Evolutionary conservation across 2,329 filamentous ascomycete species (phyloP), one percentile per base, ranked within the genome.

Genomic region (Microcyclosporella mali): DNA sequence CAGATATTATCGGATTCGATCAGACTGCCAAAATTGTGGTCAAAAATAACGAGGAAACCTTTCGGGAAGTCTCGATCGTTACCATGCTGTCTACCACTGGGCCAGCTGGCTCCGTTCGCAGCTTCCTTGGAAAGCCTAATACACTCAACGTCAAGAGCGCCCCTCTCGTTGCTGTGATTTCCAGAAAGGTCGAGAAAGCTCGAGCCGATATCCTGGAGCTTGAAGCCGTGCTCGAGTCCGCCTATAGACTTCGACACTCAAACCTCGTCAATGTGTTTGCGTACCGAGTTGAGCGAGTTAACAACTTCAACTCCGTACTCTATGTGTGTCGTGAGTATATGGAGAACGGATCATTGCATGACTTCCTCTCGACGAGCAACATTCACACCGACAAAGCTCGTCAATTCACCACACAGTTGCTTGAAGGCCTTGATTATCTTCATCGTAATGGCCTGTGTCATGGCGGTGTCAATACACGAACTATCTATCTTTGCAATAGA

Each of bases 351-450:
- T 86, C 89, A 0, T 69, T 98, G 11, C 79, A 83, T 19, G 88
- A 95, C 56, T 72, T 94, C 15, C 72, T 98, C 21, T 84, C 90
- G 43, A 80, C 88, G 32, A 87, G 85, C 32, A 46, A 48, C 19
- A 70, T 95, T 38, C 78, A 84, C 32, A 77, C 85, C 39, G 78
- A 79, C 50, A 89, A 83, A 60, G 82, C 89, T 33, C 83, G 88
- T 40, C 82, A 86, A 17, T 97, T 88, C 84, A 92, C 88, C n/a
- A 81, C 89, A 46, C 88, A 95, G 57, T 73, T 98, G 14, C 76
- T 98, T 18, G 88, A 95, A 66, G 92, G 84, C 0, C 70, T 98
- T 19, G 85, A 88, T 45, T 94, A 84, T 61, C 79, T 94, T 40
- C 90, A 97, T 65, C 83, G 84, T 51, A 82, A 85, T 59, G 88